These are phyloP conservation scores for Globisporangium sylvaticum DNA, from an alignment of 352 stramenopile species.

Conservation along the genomic window DNA sequence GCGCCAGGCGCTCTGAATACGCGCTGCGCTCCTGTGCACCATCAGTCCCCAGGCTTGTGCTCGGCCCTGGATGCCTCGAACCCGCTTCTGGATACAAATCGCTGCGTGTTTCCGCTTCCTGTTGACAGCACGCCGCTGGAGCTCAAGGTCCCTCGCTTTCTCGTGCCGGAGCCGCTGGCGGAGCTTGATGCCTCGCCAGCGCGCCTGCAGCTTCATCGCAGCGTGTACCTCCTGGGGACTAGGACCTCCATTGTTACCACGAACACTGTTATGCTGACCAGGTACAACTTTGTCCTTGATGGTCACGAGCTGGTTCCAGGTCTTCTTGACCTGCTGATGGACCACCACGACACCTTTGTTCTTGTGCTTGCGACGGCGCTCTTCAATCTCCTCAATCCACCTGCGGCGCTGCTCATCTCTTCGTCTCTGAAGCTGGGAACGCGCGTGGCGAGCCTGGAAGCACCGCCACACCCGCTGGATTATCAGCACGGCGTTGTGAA, in stretches of 20 bases:
- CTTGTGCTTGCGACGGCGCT: constrained; percentile 9
- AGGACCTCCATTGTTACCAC: not conserved
- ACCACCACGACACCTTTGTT: not conserved
- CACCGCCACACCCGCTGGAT: constrained; percentile 58
- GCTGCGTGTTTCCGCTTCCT: constrained; percentile 30
- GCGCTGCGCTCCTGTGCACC: constrained; percentile 29
- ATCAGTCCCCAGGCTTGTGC: constrained; percentile 32
- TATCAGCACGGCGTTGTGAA: constrained; percentile 23
- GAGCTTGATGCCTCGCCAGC: constrained; percentile 41
- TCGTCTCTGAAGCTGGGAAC: constrained; percentile 2
- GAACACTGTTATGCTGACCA: not conserved
- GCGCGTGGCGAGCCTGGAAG: constrained; percentile 23
- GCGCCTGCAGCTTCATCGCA: constrained; percentile 41
- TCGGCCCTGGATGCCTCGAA: constrained; percentile 52
- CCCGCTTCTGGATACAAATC: constrained; percentile 49
- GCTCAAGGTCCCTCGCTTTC: constrained; percentile 26
- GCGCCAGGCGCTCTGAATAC: constrained; percentile 57
- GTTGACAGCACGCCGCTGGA: constrained; percentile 25
- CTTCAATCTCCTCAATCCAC: constrained; percentile 21
- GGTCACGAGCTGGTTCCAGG: constrained; percentile 16
- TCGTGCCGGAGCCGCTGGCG: constrained; percentile 39
- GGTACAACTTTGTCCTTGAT: constrained; percentile 15
- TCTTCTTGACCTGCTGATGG: constrained; percentile 19
- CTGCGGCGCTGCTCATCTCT: constrained; percentile 18
- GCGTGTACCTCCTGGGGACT: constrained; percentile 26